phyloP scores from a whole-genome alignment of 1,284 basidiomycete genomes.

The Psilocybe mexicana region DNA sequence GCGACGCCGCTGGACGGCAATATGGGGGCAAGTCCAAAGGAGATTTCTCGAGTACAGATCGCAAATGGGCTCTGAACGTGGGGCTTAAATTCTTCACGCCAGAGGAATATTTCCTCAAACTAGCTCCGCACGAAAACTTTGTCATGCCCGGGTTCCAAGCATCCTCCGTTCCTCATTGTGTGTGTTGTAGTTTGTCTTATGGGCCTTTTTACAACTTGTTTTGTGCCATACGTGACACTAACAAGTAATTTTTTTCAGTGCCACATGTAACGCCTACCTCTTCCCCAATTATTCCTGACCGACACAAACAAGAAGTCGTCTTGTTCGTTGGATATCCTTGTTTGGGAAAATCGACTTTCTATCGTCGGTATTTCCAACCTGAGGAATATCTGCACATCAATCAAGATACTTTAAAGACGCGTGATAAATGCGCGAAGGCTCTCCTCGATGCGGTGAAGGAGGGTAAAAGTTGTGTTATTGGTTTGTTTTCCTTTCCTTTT shows the following conservation, averaged over 20 bases:
- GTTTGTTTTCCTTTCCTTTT: conserved; percentile 34
- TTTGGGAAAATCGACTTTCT: conserved; percentile 88
- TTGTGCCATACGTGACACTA: background rate
- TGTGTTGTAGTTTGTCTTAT: conserved; percentile 20
- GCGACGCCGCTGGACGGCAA: conserved; percentile 85
- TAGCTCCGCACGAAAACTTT: conserved; percentile 47
- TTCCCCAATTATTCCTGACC: conserved; percentile 54
- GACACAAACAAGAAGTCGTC: conserved; percentile 57
- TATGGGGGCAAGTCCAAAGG: conserved; percentile 36
- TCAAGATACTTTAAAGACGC: conserved; percentile 78
- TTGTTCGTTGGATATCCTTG: conserved; percentile 89
- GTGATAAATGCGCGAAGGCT: conserved; percentile 73
- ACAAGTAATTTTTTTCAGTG: conserved; percentile 33
- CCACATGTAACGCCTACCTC: conserved; percentile 64
- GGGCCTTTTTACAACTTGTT: too few species aligned
- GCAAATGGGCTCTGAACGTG: conserved; percentile 83
- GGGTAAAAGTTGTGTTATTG: conserved; percentile 75
- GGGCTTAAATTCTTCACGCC: conserved; percentile 73
- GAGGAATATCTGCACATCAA: conserved; percentile 81
- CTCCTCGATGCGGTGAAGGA: conserved; percentile 57
- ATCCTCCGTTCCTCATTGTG: conserved; percentile 45
- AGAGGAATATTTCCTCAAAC: conserved; percentile 80
- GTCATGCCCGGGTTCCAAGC: conserved; percentile 59
- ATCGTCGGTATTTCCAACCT: conserved; percentile 65
- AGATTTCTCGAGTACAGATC: conserved; percentile 81